Evolutionary conservation across 2,329 filamentous ascomycete species (phyloP).

Genomic region (Xylariomycetidae sp.): DNA sequence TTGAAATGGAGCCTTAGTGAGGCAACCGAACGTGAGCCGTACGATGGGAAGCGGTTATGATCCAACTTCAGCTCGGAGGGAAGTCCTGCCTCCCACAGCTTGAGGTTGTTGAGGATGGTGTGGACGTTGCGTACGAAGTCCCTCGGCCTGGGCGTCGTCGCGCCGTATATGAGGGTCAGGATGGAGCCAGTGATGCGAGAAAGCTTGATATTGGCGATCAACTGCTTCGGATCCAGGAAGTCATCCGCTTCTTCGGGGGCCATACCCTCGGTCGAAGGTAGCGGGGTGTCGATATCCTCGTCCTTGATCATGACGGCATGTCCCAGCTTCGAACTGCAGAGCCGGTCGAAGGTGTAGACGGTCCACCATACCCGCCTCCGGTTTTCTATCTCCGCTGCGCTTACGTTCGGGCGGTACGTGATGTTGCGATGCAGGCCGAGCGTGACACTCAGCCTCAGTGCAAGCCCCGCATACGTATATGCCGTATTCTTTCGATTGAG

Average conservation of each 20-base stretch:
- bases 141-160: slow-evolving; percentile 1
- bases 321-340: slow-evolving; percentile 37
- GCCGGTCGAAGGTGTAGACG: slow-evolving; percentile 29
- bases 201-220: slow-evolving; percentile 27
- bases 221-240: slow-evolving; percentile 12
- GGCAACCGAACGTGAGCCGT: slow-evolving; percentile 12
- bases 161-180: slow-evolving; percentile 11
- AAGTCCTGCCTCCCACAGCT: slow-evolving; percentile 30
- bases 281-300: slow-evolving; percentile 33
- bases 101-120: slow-evolving; percentile 27
- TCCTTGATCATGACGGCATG: slow-evolving; percentile 36
- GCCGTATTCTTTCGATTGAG: slow-evolving; percentile 34
- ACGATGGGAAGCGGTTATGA: slow-evolving; percentile 10
- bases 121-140: slow-evolving; percentile 19
- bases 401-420: slow-evolving; percentile 24
- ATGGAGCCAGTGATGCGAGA: slow-evolving; percentile 20
- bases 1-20: slow-evolving; percentile 15
- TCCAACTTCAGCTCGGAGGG: slow-evolving; percentile 26
- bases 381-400: slow-evolving; percentile 22
- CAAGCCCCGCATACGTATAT: slow-evolving; percentile 30
- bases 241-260: slow-evolving; percentile 10
- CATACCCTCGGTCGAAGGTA: slow-evolving; percentile 22
- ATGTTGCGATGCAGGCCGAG: slow-evolving; percentile 34
- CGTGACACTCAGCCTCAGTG: slow-evolving; percentile 29
- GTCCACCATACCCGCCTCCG: slow-evolving; percentile 29